Evolutionary conservation across 2,329 filamentous ascomycete genomes (phyloP).

Genomic region (Talaromyces funiculosus): DNA sequence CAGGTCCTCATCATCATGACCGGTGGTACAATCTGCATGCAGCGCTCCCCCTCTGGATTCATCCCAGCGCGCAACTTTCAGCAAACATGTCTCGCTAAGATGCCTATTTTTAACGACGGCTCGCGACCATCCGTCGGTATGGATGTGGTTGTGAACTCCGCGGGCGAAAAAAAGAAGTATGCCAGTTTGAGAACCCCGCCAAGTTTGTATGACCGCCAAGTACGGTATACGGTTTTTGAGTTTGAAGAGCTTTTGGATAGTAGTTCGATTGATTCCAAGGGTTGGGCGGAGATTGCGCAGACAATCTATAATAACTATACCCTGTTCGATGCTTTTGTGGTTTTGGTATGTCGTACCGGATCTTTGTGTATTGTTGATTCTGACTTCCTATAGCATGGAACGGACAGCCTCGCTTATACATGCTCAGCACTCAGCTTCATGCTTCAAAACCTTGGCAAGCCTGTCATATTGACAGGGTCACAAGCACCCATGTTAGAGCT

Average conservation of each 20-base stretch:
- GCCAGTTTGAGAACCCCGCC: constrained; percentile 72
- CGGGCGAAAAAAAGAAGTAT: constrained; percentile 48
- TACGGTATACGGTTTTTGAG: constrained; percentile 78
- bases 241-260: constrained; percentile 82
- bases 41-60: constrained; percentile 70
- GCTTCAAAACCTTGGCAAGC: constrained; percentile 84
- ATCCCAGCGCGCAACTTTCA: constrained; percentile 76
- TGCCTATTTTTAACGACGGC: constrained; percentile 79
- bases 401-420: constrained; percentile 83
- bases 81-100: constrained; percentile 71
- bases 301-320: constrained; percentile 81
- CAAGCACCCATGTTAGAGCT: constrained; percentile 84
- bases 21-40: constrained; percentile 80
- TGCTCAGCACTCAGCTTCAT: constrained; percentile 89
- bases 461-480: constrained; percentile 77
- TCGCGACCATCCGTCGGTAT: constrained; percentile 47
- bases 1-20: constrained; percentile 87
- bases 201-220: constrained; percentile 72
- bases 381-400: constrained; percentile 57
- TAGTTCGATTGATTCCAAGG: constrained; percentile 77
- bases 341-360: constrained; percentile 47
- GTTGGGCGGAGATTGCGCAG: constrained; percentile 78
- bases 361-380: neutral
- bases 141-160: constrained; percentile 50
- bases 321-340: constrained; percentile 83